These are phyloP conservation scores for Mortierella alpina DNA, from an alignment of 192 early-diverging fungal genomes.

Conservation along the genomic window DNA sequence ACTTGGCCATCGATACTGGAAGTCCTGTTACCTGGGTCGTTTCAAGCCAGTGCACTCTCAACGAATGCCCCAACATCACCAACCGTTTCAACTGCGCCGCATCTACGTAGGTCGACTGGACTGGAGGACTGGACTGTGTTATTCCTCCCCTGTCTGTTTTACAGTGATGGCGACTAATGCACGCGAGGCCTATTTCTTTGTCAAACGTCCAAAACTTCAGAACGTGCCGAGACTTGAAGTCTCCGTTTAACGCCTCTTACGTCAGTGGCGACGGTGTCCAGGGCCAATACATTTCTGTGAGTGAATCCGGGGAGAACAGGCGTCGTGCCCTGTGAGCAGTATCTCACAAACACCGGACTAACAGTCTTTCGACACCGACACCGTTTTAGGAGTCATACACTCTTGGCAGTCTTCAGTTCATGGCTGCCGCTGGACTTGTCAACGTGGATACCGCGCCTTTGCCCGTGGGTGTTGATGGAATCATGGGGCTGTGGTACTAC, in stretches of 20 bases:
- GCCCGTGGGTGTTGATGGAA: constrained; percentile 23
- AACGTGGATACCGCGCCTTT: not conserved
- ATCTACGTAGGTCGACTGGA: constrained; percentile 25
- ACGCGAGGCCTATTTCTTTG: not conserved
- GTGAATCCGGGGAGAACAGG: not conserved
- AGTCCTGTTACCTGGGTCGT: constrained; percentile 74
- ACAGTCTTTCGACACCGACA: not conserved
- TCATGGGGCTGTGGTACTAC: constrained; percentile 40
- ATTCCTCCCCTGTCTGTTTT: not conserved
- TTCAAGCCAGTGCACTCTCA: constrained; percentile 10
- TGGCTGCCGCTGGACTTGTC: constrained; percentile 18
- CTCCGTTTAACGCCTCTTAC: constrained; percentile 23
- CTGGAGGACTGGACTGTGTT: not conserved
- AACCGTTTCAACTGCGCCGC: constrained; percentile 15
- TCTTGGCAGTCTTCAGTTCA: constrained; percentile 19
- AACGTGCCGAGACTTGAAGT: constrained; percentile 6
- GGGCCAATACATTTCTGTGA: constrained; percentile 16
- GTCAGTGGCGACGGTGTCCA: constrained; percentile 14
- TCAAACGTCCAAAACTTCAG: not conserved
- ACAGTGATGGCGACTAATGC: not conserved
- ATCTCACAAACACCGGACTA: not conserved
- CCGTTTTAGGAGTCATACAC: constrained; percentile 23
- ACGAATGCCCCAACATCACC: constrained; percentile 1
- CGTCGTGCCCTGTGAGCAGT: not conserved
- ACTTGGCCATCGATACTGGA: constrained; percentile 78